phyloP scores from a whole-genome alignment of 768 basidiomycete genomes.

The Psilocybe sp. region DNA sequence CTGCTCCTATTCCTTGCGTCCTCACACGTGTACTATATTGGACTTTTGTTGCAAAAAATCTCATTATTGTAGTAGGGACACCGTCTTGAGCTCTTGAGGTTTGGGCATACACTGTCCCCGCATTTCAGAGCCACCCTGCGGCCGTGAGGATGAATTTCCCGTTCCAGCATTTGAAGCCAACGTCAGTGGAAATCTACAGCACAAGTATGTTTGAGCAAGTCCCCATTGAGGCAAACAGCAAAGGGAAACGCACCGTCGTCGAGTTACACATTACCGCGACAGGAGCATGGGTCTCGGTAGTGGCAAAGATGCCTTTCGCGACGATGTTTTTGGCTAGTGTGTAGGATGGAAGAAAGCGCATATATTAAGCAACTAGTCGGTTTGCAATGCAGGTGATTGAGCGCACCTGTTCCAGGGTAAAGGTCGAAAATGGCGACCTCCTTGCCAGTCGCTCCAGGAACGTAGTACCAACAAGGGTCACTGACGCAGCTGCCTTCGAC shows the following conservation, averaged over 20 bases:
- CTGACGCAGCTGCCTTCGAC: slow-evolving; percentile 58
- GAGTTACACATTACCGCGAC: slow-evolving; percentile 56
- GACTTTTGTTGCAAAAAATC: no score
- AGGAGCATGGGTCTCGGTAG: slow-evolving; percentile 39
- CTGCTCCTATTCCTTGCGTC: no score
- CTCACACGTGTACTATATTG: no score
- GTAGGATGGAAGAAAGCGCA: no score
- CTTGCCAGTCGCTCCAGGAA: slow-evolving; percentile 52
- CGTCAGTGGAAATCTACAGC: slow-evolving; percentile 17
- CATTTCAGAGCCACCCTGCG: slow-evolving; percentile 7
- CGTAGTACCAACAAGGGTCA: slow-evolving; percentile 62
- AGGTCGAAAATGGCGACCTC: slow-evolving; percentile 60
- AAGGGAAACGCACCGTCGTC: slow-evolving; percentile 33
- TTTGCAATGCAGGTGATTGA: background rate
- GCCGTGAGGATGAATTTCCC: slow-evolving; percentile 16
- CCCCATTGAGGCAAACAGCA: background rate
- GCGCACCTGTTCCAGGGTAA: slow-evolving; percentile 50
- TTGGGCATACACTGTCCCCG: no score
- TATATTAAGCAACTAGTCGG: background rate
- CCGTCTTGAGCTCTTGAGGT: no score
- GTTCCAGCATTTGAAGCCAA: slow-evolving; percentile 23
- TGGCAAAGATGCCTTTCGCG: slow-evolving; percentile 44
- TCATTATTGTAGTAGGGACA: no score
- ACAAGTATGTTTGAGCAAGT: background rate
- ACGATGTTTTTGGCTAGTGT: slow-evolving; percentile 45